Evolutionary conservation across 2,329 filamentous ascomycete genomes (phyloP), one percentile per base, ranked within the genome.

Genomic region (Aspergillus nomiae): DNA sequence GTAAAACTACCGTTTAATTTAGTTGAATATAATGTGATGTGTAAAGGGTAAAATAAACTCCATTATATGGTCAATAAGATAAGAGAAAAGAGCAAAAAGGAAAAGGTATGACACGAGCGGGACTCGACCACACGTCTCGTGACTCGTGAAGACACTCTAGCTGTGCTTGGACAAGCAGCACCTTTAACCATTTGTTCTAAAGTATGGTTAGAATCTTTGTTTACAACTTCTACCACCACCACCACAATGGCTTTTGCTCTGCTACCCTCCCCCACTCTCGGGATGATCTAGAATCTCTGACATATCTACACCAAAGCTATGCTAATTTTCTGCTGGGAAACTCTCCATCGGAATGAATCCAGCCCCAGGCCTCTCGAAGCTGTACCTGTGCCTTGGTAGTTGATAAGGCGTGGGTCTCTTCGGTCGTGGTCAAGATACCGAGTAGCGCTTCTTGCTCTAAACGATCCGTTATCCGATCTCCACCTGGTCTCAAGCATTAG

Each of bases 381-480:
- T 54, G 32, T 4, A 19, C 19, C n/a, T 63, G 63, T 21, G 63
- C 50, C 14, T 61, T 56, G 19, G 3, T n/a, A n/a, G 58, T 65
- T 3, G 63, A 54, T 14, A 65, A 56, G 5, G 57, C 61, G 32
- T 63, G 63, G 5, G 38, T 50, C 7, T 61, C 51, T 53, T 65
- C 58, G 9, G 60, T 63, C 19, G 34, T 56, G 38, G 59, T 58
- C 19, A 65, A 56, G 7, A 65, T 59, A 4, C 51, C 34, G 4
- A 65, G 51, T 32, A 63, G 43, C n/a, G 63, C 58, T 26, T 59
- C 61, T 59, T 63, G 63, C 8, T 63, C 58, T 14, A 48, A 19
- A 43, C 54, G 36, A 45, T 63, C 55, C 4, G 58, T 61, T 6
- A 63, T 28, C 30, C 58, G 54, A 36, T 63, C 63, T 16, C 61